Percentiles rank a stretch among this genome's conserved stretches.
These are phyloP conservation scores for Galerina marginata DNA, from an alignment of 768 basidiomycete species.

Conservation along the genomic window DNA sequence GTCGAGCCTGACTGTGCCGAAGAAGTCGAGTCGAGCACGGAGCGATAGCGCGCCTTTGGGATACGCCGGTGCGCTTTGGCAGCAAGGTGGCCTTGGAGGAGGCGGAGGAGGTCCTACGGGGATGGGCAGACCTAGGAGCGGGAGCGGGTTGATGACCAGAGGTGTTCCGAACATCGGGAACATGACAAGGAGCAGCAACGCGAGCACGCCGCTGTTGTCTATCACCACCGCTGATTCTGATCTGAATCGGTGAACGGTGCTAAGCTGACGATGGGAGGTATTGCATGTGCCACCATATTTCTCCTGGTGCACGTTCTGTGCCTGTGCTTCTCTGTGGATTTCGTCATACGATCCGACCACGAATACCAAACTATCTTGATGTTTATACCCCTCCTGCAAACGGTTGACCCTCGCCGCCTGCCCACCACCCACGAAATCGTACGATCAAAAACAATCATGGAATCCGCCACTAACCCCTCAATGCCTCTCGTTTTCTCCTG, in stretches of 20 bases:
- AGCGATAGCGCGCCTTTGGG: conserved; percentile 73
- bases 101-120: conserved; percentile 34
- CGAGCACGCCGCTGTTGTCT: conserved; percentile 34
- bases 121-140: conserved; percentile 53
- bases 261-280: neutral
- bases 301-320: neutral
- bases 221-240: conserved; percentile 33
- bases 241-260: conserved; percentile 14
- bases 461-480: too few relatives aligned
- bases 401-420: too few relatives aligned
- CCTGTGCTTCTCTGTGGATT: too few relatives aligned
- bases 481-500: neutral
- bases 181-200: conserved; percentile 35
- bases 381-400: too few relatives aligned
- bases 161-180: conserved; percentile 44
- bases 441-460: too few relatives aligned
- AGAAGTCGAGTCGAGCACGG: conserved; percentile 59
- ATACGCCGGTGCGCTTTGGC: conserved; percentile 40
- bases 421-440: too few relatives aligned
- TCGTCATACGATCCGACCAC: too few relatives aligned
- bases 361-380: too few relatives aligned
- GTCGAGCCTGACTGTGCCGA: conserved; percentile 32
- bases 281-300: neutral
- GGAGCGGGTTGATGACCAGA: conserved; percentile 49
- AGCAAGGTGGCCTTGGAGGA: conserved; percentile 29